A percentile compares a stretch with the other conserved stretches of the same genome.
These are phyloP conservation scores for Cordyceps fumosorosea DNA, from an alignment of 2,329 filamentous ascomycete genomes.

Conservation along the genomic window DNA sequence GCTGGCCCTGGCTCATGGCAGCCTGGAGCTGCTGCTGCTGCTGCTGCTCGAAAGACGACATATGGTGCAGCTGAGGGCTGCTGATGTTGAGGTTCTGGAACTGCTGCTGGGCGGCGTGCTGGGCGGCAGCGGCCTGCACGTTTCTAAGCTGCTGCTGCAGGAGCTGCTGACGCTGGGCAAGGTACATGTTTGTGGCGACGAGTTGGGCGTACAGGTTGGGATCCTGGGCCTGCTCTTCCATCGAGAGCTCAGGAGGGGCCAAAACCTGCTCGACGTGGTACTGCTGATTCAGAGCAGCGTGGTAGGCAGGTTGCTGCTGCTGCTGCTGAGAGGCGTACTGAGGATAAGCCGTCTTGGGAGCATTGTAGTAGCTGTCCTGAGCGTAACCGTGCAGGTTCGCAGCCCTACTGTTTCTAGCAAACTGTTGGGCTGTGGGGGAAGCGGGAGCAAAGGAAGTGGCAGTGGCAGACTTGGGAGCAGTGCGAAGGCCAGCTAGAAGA, in stretches of 20 bases:
- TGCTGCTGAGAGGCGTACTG: slow-evolving; percentile 33
- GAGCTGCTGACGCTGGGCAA: slow-evolving; percentile 90
- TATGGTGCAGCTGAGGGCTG: slow-evolving; percentile 34
- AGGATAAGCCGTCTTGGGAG: slow-evolving; percentile 53
- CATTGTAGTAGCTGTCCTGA: slow-evolving; percentile 38
- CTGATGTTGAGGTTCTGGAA: slow-evolving; percentile 71
- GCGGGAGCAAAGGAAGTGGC: slow-evolving; percentile 65
- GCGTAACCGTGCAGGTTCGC: slow-evolving; percentile 38
- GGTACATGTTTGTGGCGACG: slow-evolving; percentile 82
- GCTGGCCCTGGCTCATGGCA: slow-evolving; percentile 50
- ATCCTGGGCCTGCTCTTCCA: slow-evolving; percentile 66
- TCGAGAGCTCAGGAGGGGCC: slow-evolving; percentile 72
- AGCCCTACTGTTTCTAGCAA: slow-evolving; percentile 37
- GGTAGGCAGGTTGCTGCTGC: slow-evolving; percentile 22
- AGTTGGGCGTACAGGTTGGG: slow-evolving; percentile 82
- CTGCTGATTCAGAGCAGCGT: slow-evolving; percentile 35
- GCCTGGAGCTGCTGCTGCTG: slow-evolving; percentile 34
- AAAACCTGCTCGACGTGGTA: slow-evolving; percentile 85
- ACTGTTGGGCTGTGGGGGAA: slow-evolving; percentile 45
- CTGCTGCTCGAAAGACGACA: slow-evolving; percentile 27
- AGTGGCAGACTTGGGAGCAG: slow-evolving; percentile 80
- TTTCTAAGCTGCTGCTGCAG: slow-evolving; percentile 87
- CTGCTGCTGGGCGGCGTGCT: slow-evolving; percentile 45
- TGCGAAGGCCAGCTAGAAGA: slow-evolving; percentile 85
- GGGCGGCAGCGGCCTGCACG: slow-evolving; percentile 65